These are phyloP conservation scores for Cladochytrium tenue DNA, from an alignment of 371 early-diverging fungal genomes.

Conservation along the genomic window DNA sequence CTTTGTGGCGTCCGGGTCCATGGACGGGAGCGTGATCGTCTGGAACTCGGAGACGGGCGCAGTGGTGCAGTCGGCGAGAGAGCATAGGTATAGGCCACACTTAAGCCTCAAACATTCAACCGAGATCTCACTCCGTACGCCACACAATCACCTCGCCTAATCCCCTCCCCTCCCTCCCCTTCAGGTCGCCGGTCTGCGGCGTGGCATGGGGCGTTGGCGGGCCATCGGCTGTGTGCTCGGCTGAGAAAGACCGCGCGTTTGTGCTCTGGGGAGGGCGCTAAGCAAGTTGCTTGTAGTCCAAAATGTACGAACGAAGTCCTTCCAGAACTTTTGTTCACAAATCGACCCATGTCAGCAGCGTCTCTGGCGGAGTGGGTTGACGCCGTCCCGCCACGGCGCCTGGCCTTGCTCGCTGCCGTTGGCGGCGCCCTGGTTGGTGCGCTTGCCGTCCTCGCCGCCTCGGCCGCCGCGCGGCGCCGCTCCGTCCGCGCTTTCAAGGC, in stretches of 20 bases:
- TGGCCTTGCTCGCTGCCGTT: too few species aligned
- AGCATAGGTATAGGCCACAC: conserved; percentile 64
- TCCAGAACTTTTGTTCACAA: too few species aligned
- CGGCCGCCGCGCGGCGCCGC: too few species aligned
- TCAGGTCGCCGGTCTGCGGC: conserved; percentile 42
- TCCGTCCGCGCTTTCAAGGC: conserved; percentile 1
- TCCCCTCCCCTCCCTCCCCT: not conserved
- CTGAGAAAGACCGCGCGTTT: conserved; percentile 39
- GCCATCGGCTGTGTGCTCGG: conserved; percentile 31
- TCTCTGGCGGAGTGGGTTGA: too few species aligned
- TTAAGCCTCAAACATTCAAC: conserved; percentile 3
- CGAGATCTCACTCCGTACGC: not conserved
- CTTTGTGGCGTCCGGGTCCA: conserved; percentile 79
- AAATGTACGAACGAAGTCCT: too few species aligned
- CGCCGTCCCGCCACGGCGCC: too few species aligned
- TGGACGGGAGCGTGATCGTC: conserved; percentile 73
- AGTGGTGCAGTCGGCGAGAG: conserved; percentile 49
- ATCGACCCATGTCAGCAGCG: too few species aligned
- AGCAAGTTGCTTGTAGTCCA: too few species aligned
- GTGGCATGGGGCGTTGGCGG: conserved; percentile 45
- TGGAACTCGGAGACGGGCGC: conserved; percentile 69
- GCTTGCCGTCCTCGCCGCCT: too few species aligned
- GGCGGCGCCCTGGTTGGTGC: too few species aligned
- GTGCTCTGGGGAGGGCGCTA: conserved; percentile 41
- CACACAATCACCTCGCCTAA: not conserved